Conservation (phyloP, 805 yeast genomes). For the Nakazawaea sp. region DNA sequence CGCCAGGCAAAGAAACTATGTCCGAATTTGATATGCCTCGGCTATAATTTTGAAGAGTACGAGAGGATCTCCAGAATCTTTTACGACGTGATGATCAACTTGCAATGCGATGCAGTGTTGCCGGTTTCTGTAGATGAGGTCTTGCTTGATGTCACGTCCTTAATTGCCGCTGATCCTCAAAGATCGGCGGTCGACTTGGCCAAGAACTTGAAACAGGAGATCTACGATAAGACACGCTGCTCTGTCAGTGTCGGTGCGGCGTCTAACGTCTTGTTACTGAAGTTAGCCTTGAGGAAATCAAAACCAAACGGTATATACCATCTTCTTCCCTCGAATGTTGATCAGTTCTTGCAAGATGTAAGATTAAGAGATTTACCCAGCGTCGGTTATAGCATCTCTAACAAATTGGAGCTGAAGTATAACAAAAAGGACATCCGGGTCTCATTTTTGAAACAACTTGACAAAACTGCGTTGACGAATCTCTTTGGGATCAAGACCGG, state of each 20-base stretch:
- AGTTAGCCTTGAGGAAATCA: slow-evolving; percentile 62
- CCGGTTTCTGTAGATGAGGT: slow-evolving; percentile 95
- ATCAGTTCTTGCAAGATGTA: slow-evolving; percentile 29
- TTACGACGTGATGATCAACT: slow-evolving; percentile 48
- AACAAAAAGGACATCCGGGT: slow-evolving; percentile 23
- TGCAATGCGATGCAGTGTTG: slow-evolving; percentile 43
- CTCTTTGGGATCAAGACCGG: slow-evolving; percentile 71
- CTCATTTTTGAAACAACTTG: slow-evolving; percentile 28
- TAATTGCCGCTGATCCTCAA: slow-evolving; percentile 13
- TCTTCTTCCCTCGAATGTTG: slow-evolving; percentile 18
- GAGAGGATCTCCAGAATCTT: slow-evolving; percentile 58
- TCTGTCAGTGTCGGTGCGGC: slow-evolving; percentile 79
- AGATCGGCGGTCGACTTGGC: slow-evolving; percentile 20
- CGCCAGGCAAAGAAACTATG: slow-evolving; percentile 56
- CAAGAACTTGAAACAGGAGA: slow-evolving; percentile 28
- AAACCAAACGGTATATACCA: slow-evolving; percentile 65
- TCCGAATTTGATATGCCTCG: slow-evolving; percentile 51
- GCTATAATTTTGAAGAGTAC: slow-evolving; percentile 70
- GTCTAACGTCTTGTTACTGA: slow-evolving; percentile 67
- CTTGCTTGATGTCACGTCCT: slow-evolving; percentile 50
- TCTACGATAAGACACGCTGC: slow-evolving; percentile 46
- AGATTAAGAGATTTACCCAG: slow-evolving; percentile 50
- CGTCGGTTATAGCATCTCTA: slow-evolving; percentile 44
- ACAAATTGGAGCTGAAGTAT: slow-evolving; percentile 35
- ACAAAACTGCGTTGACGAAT: slow-evolving; percentile 29